phyloP scores from a whole-genome alignment of 257 asterid genomes.

The Parsonsia alboflavescens region DNA sequence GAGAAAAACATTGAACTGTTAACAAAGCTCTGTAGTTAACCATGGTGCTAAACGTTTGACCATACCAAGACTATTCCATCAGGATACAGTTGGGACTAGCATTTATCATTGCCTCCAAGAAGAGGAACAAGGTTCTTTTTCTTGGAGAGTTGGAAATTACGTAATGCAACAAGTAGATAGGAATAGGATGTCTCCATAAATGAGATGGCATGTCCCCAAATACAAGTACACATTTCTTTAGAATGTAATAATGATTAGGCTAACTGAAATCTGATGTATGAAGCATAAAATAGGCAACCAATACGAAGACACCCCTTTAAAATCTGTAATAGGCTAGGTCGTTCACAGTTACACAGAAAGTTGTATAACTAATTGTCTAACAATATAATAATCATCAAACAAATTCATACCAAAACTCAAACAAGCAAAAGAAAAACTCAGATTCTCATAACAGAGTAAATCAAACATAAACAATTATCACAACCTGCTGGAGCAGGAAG shows the following conservation, averaged over 20 bases:
- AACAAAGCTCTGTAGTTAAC: neutral
- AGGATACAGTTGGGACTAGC: neutral
- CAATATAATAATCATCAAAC: neutral
- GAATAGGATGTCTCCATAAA: neutral
- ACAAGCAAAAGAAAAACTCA: neutral
- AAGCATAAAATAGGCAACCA: neutral
- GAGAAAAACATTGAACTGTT: neutral
- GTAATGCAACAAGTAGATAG: neutral
- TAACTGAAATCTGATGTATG: neutral
- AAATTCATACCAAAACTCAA: neutral
- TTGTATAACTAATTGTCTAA: neutral
- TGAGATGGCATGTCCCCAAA: neutral
- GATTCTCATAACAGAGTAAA: neutral
- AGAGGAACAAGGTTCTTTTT: neutral
- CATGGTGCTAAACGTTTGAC: neutral
- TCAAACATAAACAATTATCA: neutral
- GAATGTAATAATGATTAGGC: neutral
- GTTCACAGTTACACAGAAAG: neutral
- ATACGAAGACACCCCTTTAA: neutral
- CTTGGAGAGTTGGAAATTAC: neutral
- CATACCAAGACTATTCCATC: constrained; percentile 3
- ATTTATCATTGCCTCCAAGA: neutral
- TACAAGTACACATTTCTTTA: neutral
- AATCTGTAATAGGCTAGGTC: neutral
- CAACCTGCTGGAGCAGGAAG: neutral